These are phyloP conservation scores for Fusarium euwallaceae DNA, from an alignment of 2,329 filamentous ascomycete species.

Conservation along the genomic window DNA sequence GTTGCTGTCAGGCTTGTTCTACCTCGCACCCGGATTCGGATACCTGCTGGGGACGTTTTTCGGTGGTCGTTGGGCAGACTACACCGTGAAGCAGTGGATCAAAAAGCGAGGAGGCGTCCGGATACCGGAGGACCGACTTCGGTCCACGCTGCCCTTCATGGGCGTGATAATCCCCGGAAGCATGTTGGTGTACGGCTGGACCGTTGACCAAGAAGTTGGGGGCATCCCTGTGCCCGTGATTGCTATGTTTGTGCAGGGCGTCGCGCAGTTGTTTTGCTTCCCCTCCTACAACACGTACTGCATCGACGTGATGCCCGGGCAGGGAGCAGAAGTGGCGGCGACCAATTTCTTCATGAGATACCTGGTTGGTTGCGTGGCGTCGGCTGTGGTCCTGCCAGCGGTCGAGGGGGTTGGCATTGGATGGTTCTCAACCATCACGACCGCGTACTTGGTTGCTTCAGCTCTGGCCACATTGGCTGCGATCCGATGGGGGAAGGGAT, in stretches of 20 bases:
- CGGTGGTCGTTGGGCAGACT: constrained; percentile 79
- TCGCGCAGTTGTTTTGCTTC: constrained; percentile 82
- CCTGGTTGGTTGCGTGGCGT: constrained; percentile 78
- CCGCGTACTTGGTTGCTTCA: constrained; percentile 53
- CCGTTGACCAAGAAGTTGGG: constrained; percentile 62
- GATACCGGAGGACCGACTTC: constrained; percentile 76
- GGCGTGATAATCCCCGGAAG: constrained; percentile 70
- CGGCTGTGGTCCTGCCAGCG: constrained; percentile 79
- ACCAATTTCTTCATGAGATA: constrained; percentile 86
- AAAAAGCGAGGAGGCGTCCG: constrained; percentile 68
- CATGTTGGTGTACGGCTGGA: constrained; percentile 73
- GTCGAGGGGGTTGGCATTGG: constrained; percentile 82
- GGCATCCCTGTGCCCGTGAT: constrained; percentile 74
- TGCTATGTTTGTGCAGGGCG: constrained; percentile 80
- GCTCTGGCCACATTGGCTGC: constrained; percentile 53
- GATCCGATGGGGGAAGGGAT: constrained; percentile 56
- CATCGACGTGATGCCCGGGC: constrained; percentile 80
- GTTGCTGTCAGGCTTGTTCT: constrained; percentile 78
- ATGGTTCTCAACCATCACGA: constrained; percentile 80
- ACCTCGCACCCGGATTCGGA: constrained; percentile 78
- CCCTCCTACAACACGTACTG: constrained; percentile 84
- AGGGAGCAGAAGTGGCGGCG: constrained; percentile 80
- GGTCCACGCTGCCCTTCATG: constrained; percentile 69
- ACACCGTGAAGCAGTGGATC: constrained; percentile 75
- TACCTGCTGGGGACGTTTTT: constrained; percentile 78